Evolutionary conservation across 495 filamentous ascomycete species (phyloP).

Genomic region (Trichoderma erinaceum): DNA sequence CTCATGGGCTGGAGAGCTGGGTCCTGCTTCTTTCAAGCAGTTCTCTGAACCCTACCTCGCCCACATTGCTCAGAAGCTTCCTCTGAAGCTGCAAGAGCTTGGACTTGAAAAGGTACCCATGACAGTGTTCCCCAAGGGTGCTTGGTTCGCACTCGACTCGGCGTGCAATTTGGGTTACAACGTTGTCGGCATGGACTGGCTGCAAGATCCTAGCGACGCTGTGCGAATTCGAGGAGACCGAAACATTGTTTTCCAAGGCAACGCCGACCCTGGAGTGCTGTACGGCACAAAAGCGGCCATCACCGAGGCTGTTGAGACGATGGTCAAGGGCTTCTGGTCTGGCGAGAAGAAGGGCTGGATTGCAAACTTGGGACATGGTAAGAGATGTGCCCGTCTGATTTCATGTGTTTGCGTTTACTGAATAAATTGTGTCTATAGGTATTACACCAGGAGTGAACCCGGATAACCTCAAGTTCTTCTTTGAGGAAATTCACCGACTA

Average conservation of each 20-base stretch:
- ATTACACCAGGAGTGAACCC: constrained; percentile 92
- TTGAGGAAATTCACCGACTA: constrained; percentile 80
- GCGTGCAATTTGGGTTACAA: constrained; percentile 86
- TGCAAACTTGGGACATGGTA: constrained; percentile 88
- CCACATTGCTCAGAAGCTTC: constrained; percentile 74
- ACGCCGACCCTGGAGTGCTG: constrained; percentile 88
- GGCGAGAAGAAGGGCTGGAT: constrained; percentile 56
- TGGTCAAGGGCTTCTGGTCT: constrained; percentile 70
- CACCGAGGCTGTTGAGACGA: constrained; percentile 67
- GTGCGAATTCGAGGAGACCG: constrained; percentile 67
- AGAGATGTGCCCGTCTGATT: constrained; percentile 21
- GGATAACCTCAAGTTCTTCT: constrained; percentile 86
- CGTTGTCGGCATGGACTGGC: constrained; percentile 91
- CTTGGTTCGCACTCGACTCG: constrained; percentile 91
- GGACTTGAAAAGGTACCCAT: constrained; percentile 79
- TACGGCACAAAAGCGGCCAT: constrained; percentile 81
- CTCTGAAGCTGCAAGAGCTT: constrained; percentile 62
- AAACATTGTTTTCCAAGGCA: constrained; percentile 76
- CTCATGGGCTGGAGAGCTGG: constrained; percentile 94
- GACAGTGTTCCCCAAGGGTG: constrained; percentile 99
- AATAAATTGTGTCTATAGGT: constrained; percentile 39
- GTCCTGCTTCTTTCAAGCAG: constrained; percentile 69
- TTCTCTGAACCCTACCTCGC: constrained; percentile 83
- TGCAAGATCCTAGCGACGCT: constrained; percentile 82
- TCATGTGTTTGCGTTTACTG: constrained; percentile 16